phyloP scores from a whole-genome alignment of 192 early-diverging fungal genomes.

The Backusella tarrabulga region DNA sequence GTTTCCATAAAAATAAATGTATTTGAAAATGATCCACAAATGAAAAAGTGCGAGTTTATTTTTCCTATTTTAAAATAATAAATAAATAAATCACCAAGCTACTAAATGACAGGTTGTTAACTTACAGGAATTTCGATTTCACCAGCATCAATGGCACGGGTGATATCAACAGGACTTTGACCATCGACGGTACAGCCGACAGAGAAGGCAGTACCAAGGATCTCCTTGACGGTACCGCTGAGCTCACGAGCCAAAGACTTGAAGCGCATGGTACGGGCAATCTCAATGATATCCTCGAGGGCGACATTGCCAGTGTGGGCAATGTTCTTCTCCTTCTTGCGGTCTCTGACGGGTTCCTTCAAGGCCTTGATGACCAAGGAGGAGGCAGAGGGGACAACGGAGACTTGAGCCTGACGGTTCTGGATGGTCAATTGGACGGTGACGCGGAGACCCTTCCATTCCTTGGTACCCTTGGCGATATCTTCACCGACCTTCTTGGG shows the following conservation, averaged over 20 bases:
- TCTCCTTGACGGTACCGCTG: constrained; percentile 93
- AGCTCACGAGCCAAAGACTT: constrained; percentile 95
- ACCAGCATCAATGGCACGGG: constrained; percentile 81
- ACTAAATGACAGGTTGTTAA: background rate
- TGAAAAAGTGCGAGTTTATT: background rate
- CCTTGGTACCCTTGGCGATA: constrained; percentile 98
- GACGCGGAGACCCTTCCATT: constrained; percentile 59
- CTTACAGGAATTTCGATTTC: constrained; percentile 69
- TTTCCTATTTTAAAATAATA: background rate
- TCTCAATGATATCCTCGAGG: constrained; percentile 89
- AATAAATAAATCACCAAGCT: no score
- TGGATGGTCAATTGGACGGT: constrained; percentile 93
- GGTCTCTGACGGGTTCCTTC: constrained; percentile 95
- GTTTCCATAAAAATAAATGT: background rate
- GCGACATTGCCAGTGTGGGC: constrained; percentile 96
- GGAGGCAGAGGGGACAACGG: constrained; percentile 94
- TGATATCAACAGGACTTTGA: constrained; percentile 85
- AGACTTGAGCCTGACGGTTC: constrained; percentile 98
- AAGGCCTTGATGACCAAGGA: constrained; percentile 95
- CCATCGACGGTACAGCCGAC: constrained; percentile 99
- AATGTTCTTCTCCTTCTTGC: constrained; percentile 99
- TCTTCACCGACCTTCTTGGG: constrained; percentile 99
- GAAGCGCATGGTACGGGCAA: constrained; percentile 92
- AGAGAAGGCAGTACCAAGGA: constrained; percentile 91
- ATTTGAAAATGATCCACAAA: background rate